Base-by-base conservation (phyloP, 169 alveolate species). In the Eimeria sp. region DNA sequence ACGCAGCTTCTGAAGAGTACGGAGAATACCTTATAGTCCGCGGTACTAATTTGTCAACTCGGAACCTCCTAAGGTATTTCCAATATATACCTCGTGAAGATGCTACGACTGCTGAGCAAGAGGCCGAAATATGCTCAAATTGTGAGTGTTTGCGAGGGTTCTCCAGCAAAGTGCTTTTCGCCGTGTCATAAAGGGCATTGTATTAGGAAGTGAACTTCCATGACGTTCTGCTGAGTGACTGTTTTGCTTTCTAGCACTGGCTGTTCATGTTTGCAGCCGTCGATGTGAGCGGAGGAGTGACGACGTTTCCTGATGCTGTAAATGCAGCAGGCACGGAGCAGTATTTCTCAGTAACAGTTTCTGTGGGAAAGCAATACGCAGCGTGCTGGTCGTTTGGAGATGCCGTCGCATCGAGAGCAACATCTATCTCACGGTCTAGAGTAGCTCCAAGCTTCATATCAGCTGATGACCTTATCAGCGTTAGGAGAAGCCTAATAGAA, bases 321-420 rank as follows among this genome's bases (percentile, higher is more conserved):
- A 72, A 83, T 22, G 73, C 86, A 16, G 75, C 76, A 25, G 96
- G 88, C 58, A 43, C 76, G 89, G 94, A 82, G 70, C 88, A 63
- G 54, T 57, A 83, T 47, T 63, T 82, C 70, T 83, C 67, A 7
- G 80, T 70, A n/a, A 51, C 88, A 7, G 78, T 51, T 27, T 83
- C 96, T 14, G 80, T 51, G 94, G 96, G 96, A 7, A 61, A 54
- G 34, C 94, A 88, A 30, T 93, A 93, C 49, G 82, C 88, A 43
- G 87, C 90, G 16, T 93, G 96, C 80, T 93, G 96, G 96, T 93
- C 96, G 11, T 80, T 47, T 61, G 96, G 96, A 43, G 95, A 51
- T 18, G 88, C 78, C 47, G 43, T 34, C 47, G 57, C 45, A 25
- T 70, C 95, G 34, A 51, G 25, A 30, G 76, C 95, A 18, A 51